These are phyloP conservation scores for Colletotrichum sidae DNA, from an alignment of 2,329 filamentous ascomycete genomes.

Conservation along the genomic window DNA sequence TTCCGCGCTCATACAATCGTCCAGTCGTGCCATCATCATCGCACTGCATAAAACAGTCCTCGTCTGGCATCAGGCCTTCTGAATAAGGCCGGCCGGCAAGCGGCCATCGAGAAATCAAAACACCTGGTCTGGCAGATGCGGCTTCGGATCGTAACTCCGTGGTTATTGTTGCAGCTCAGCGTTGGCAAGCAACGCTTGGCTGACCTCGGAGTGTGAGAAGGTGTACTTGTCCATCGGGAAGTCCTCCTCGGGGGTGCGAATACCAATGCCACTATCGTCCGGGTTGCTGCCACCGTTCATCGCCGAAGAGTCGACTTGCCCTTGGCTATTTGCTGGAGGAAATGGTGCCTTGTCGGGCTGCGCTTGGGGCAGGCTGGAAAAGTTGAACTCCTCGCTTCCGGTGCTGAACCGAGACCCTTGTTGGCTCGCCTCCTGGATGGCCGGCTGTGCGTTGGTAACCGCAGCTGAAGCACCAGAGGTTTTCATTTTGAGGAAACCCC, in stretches of 20 bases:
- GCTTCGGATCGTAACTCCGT: constrained; percentile 12
- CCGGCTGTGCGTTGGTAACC: constrained; percentile 47
- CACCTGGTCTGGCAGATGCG: constrained; percentile 33
- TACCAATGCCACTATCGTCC: constrained; percentile 82
- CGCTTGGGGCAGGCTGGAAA: constrained; percentile 58
- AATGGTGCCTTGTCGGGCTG: constrained; percentile 65
- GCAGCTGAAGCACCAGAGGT: constrained; percentile 49
- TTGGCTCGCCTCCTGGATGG: constrained; percentile 50
- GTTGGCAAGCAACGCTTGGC: constrained; percentile 47
- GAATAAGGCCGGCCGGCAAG: constrained; percentile 24
- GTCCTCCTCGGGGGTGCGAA: constrained; percentile 75
- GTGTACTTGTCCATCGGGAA: constrained; percentile 71
- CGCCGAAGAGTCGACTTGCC: constrained; percentile 56
- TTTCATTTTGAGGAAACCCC: constrained; percentile 81
- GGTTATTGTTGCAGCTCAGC: constrained; percentile 44
- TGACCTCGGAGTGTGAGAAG: constrained; percentile 51
- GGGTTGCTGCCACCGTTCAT: constrained; percentile 53
- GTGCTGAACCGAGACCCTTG: constrained; percentile 56
- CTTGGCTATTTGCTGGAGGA: constrained; percentile 55
- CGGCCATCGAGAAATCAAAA: constrained; percentile 29
- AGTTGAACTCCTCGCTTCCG: constrained; percentile 58
- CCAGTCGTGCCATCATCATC: constrained; percentile 39
- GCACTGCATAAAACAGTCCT: constrained; percentile 33
- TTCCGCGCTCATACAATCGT: constrained; percentile 39
- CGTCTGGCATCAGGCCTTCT: constrained; percentile 30